Base-by-base conservation (phyloP, 129 eudicot species). In the Tagetes erecta region DNA sequence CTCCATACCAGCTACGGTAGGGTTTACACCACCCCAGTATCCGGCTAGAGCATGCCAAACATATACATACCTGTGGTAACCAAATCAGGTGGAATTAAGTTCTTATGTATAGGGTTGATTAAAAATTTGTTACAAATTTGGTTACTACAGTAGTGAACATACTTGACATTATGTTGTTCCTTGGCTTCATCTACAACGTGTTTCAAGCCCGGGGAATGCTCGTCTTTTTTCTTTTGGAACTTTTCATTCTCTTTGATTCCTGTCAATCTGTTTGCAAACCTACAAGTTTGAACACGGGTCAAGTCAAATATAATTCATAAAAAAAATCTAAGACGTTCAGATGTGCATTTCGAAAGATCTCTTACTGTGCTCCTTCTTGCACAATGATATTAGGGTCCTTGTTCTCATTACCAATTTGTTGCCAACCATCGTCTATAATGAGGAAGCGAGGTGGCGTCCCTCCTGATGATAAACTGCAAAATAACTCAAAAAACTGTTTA, bases 11-110 rank as follows among this genome's bases (percentile, higher is more conserved):
- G 89, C 73, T 20, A 85, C 87, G 5, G 84, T 80, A 44, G 98
- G 98, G 47, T 88, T 87, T 3, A 93, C 98, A 51, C 98, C 98
- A 7, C 98, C 98, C 98, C 98, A 93, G 81, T 93, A 93, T 49
- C 98, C 98, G 0, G 92, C 95, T 71, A 93, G 75, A 63, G 98
- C 97, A 77, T 93, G 98, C 98, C 98, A 93, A 41, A 86, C 90
- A 44, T 93, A 90, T 10, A 90, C 98, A 72, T 75, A 76, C 85
- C 97, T 89, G 87, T 36, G 77, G 46, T 10, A 60, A 46, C 34
- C 68, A 64, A 38, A 57, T 64, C 58, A 10, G 9, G 6, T 37
- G 6, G 34, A 56, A 30, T 0, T 20, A 27, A 31, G 6, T 31
- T 27, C 7, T 3, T 56, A 30, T 56, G 63, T 7, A 56, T 20